Conservation (phyloP, 2,329 filamentous ascomycete genomes). For the Aspergillus sp. region DNA sequence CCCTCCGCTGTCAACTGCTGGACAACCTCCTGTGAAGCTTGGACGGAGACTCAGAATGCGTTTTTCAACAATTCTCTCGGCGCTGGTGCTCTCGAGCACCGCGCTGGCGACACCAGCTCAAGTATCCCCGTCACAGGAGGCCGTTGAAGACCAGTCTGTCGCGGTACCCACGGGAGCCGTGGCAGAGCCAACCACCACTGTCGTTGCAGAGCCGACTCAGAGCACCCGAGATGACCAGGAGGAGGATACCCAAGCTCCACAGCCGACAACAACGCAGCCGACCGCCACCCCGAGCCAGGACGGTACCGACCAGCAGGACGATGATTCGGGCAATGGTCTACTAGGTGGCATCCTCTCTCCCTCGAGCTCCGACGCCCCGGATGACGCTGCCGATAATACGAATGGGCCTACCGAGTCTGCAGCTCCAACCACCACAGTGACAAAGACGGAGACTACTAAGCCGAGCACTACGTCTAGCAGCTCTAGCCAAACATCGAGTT, state of each 20-base stretch:
- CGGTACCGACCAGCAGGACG: constrained; percentile 2
- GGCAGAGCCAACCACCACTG: constrained; percentile 15
- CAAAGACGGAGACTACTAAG: constrained; percentile 1
- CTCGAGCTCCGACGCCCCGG: background rate
- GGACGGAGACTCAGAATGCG: constrained; percentile 26
- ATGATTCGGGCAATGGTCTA: constrained; percentile 4
- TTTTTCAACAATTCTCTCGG: constrained; percentile 27
- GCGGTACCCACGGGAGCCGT: constrained; percentile 14
- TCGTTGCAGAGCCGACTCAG: constrained; percentile 12
- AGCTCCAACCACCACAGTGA: constrained; percentile 5
- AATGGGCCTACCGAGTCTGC: constrained; percentile 6
- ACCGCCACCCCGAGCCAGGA: constrained; percentile 8
- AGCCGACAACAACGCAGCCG: constrained; percentile 6
- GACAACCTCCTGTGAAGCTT: constrained; percentile 22
- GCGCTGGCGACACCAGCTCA: constrained; percentile 28
- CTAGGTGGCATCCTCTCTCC: background rate
- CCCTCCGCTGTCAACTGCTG: constrained; percentile 23
- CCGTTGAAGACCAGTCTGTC: constrained; percentile 19
- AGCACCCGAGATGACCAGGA: constrained; percentile 8
- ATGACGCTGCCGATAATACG: background rate
- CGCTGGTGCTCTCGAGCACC: constrained; percentile 29
- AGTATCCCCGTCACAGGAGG: constrained; percentile 24
- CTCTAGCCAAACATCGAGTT: constrained; percentile 6
- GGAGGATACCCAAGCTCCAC: constrained; percentile 4
- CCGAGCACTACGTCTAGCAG: constrained; percentile 2